phyloP scores from a whole-genome alignment of 495 filamentous ascomycete genomes.

The Neurospora intermedia region DNA sequence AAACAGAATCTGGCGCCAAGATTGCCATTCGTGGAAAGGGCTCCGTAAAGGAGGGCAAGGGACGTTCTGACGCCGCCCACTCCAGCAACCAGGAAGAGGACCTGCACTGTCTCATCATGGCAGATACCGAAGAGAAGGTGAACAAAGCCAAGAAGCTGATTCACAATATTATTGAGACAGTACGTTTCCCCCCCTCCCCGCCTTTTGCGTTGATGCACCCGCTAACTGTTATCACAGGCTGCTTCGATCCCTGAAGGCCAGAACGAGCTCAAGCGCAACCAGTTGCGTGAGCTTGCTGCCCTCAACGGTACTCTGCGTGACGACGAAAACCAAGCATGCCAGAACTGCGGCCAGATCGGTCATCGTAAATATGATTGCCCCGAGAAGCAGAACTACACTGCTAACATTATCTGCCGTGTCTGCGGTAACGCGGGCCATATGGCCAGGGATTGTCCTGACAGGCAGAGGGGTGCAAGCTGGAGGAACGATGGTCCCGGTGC shows the following conservation, averaged over 20 bases:
- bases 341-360: slow-evolving; percentile 98
- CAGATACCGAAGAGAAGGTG: slow-evolving; percentile 96
- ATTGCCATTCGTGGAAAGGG: slow-evolving; percentile 99
- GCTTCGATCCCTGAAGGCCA: slow-evolving; percentile 97
- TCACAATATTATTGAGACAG: slow-evolving; percentile 95
- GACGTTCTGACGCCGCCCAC: slow-evolving; percentile 95
- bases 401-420: slow-evolving; percentile 97
- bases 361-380: slow-evolving; percentile 99
- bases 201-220: background rate
- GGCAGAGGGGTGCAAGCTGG: slow-evolving; percentile 82
- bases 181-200: slow-evolving; percentile 37
- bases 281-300: slow-evolving; percentile 91
- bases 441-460: slow-evolving; percentile 64
- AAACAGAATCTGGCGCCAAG: slow-evolving; percentile 90
- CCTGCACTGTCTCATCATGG: slow-evolving; percentile 97
- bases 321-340: slow-evolving; percentile 98
- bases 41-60: slow-evolving; percentile 99
- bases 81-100: slow-evolving; percentile 99
- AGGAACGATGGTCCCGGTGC: slow-evolving; percentile 57
- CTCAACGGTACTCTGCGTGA: slow-evolving; percentile 97
- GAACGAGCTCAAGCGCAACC: slow-evolving; percentile 96
- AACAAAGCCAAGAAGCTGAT: slow-evolving; percentile 96
- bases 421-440: slow-evolving; percentile 54
- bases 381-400: slow-evolving; percentile 93
- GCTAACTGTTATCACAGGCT: slow-evolving; percentile 48